Percentiles rank a stretch among this genome's conserved stretches.
Evolutionary conservation across 768 basidiomycete genomes (phyloP).

Genomic region (Dioszegia aurantiaca): DNA sequence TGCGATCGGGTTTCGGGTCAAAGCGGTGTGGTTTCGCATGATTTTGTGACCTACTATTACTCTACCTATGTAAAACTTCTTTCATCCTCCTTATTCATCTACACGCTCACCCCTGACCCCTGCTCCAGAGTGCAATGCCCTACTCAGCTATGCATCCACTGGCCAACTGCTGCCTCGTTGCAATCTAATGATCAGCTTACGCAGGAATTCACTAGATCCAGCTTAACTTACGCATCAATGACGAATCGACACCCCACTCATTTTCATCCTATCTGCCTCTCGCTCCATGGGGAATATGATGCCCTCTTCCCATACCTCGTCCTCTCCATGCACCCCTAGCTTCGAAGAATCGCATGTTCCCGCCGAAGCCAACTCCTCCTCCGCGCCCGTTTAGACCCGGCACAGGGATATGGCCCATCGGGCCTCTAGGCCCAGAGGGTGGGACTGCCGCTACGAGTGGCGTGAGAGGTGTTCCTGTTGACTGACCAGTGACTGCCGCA

Average conservation of each 20-base stretch:
- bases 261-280: not conserved
- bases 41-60: no score
- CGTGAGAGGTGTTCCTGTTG: not conserved
- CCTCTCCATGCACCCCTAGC: slow-evolving; percentile 10
- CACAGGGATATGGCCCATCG: not conserved
- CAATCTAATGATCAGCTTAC: no score
- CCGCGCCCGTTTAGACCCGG: slow-evolving; percentile 6
- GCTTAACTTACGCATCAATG: no score
- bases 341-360: slow-evolving; percentile 10
- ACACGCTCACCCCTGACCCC: no score
- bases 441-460: not conserved
- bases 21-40: slow-evolving; percentile 1
- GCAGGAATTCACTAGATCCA: no score
- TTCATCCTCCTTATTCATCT: no score
- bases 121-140: no score
- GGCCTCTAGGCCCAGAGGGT: slow-evolving; percentile 7
- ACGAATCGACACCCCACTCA: not conserved
- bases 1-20: no score
- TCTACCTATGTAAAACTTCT: no score
- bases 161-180: no score
- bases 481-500: not conserved
- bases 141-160: no score
- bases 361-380: slow-evolving; percentile 7
- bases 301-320: slow-evolving; percentile 5
- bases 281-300: slow-evolving; percentile 3